phyloP scores from a whole-genome alignment of 1,284 basidiomycete genomes.

The Somion occarium region DNA sequence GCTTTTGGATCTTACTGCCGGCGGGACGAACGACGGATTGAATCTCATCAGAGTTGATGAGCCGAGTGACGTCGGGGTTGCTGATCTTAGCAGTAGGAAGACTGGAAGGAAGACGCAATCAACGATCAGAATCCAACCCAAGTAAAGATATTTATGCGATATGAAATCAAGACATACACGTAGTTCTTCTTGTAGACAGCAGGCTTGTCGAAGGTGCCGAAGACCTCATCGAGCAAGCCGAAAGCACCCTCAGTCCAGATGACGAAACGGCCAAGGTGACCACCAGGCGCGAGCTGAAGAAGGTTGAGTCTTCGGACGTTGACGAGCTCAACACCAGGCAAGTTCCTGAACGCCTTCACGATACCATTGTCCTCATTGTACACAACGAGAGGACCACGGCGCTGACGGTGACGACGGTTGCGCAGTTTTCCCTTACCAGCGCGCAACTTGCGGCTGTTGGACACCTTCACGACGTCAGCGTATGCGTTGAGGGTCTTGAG shows the following conservation, averaged over 20 bases:
- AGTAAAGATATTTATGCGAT: background rate
- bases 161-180: constrained; percentile 48
- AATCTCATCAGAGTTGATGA: constrained; percentile 98
- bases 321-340: constrained; percentile 97
- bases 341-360: constrained; percentile 97
- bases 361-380: constrained; percentile 99
- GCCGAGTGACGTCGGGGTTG: constrained; percentile 95
- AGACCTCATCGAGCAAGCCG: constrained; percentile 89
- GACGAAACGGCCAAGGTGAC: constrained; percentile 97
- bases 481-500: constrained; percentile 92
- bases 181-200: constrained; percentile 93
- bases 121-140: background rate
- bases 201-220: constrained; percentile 86
- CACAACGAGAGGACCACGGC: constrained; percentile 96
- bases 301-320: constrained; percentile 95
- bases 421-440: constrained; percentile 98
- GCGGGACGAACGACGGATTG: constrained; percentile 93
- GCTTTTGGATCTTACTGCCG: constrained; percentile 76
- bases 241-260: constrained; percentile 99
- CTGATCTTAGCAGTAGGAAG: constrained; percentile 94
- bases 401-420: constrained; percentile 95
- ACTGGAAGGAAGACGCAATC: constrained; percentile 33
- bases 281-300: constrained; percentile 98
- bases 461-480: constrained; percentile 93
- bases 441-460: constrained; percentile 95